These are phyloP conservation scores for Leccinum obscurum DNA, from an alignment of 768 basidiomycete species.

Conservation along the genomic window DNA sequence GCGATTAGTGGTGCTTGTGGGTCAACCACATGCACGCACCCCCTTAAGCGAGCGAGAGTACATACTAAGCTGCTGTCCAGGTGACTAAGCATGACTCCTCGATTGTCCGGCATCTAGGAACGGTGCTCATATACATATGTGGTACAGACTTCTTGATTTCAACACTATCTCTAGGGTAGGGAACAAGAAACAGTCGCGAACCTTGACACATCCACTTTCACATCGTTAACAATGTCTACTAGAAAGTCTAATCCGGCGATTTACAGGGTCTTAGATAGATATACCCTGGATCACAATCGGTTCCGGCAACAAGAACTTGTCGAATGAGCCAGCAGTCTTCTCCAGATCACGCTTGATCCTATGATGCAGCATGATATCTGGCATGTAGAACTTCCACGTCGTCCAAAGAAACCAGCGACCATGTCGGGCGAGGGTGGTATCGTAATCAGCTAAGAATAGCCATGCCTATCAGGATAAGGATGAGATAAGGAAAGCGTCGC, in stretches of 20 bases:
- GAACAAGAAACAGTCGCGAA: neutral
- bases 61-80: neutral
- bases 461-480: neutral
- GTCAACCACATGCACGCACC: slow-evolving; percentile 3
- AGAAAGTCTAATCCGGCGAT: neutral
- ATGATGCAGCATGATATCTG: slow-evolving; percentile 38
- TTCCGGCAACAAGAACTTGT: slow-evolving; percentile 33
- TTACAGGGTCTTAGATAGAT: slow-evolving; percentile 10
- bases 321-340: slow-evolving; percentile 55
- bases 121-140: neutral
- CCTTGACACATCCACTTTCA: slow-evolving; percentile 1
- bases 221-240: neutral
- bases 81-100: slow-evolving; percentile 27
- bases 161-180: neutral
- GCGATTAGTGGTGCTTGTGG: neutral
- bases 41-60: neutral
- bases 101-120: neutral
- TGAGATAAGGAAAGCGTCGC: neutral
- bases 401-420: slow-evolving; percentile 78
- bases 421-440: slow-evolving; percentile 60
- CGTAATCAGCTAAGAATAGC: slow-evolving; percentile 55
- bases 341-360: slow-evolving; percentile 41
- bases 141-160: neutral
- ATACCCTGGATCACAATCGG: slow-evolving; percentile 20
- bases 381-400: slow-evolving; percentile 57